Evolutionary conservation across 129 eudicot genomes (phyloP).

Genomic region (Chrysanthemum seticuspe): DNA sequence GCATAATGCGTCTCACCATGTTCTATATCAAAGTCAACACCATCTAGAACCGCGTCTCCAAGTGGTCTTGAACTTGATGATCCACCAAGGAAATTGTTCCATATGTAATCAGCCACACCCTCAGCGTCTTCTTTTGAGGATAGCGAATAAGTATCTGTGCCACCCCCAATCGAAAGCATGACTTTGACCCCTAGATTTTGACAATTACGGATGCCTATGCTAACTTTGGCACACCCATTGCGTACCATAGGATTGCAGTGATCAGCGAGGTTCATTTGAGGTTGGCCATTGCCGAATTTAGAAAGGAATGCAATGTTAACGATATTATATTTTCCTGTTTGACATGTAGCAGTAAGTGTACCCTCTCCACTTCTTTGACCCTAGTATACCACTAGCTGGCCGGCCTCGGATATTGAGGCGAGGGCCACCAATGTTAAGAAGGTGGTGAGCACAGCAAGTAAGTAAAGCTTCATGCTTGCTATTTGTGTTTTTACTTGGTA

Average conservation of each 20-base stretch:
- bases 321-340: not conserved
- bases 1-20: not conserved
- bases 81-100: slow-evolving; percentile 13
- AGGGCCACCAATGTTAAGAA: not conserved
- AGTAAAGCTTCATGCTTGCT: not conserved
- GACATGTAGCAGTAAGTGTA: not conserved
- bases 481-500: not conserved
- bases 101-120: slow-evolving; percentile 6
- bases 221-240: not conserved
- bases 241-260: not conserved
- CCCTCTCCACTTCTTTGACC: not conserved
- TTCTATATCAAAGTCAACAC: slow-evolving; percentile 13
- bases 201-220: not conserved
- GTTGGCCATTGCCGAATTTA: slow-evolving; percentile 3
- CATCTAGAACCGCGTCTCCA: slow-evolving; percentile 13
- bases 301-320: slow-evolving; percentile 15
- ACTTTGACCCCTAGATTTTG: not conserved
- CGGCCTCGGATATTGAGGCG: slow-evolving; percentile 9
- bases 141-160: not conserved
- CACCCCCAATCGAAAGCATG: slow-evolving; percentile 11
- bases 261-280: slow-evolving; percentile 10
- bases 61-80: slow-evolving; percentile 6
- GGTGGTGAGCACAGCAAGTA: not conserved
- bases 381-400: slow-evolving; percentile 7
- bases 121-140: not conserved